Base-by-base conservation (phyloP, 345 rosid species). In the Eutrema japonicum region DNA sequence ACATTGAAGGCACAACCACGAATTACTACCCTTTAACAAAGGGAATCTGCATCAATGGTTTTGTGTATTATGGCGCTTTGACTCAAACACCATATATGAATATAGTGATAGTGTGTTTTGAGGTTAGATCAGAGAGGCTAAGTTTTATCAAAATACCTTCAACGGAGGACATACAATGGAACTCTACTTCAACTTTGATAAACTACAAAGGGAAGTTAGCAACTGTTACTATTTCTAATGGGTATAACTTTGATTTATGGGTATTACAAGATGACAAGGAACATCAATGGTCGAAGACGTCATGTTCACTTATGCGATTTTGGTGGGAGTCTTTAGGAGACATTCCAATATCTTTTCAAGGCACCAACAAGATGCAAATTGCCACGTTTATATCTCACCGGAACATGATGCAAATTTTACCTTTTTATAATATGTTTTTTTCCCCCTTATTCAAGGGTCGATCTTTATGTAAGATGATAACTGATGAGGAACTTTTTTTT, bases 171-270 rank as follows among this genome's bases (percentile, higher is more conserved):
- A 2, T 37, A 11, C 1, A 0, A 5, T 12, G 22, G 22, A 0
- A 3, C 1, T 4, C 0, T 7, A 3, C 37, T 7, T 1, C 59
- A 18, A n/a, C 14, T 4, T 66, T 51, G 1, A 38, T 66, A 5
- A 48, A 38, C 12, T 66, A 51, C 71, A 38, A 27, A 38, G 60
- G 71, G 27, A 51, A 66, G 60, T 49, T 66, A 38, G 60, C 71
- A 10, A 35, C 33, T 16, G 0, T 48, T 38, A 10, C 8, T 40
- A 5, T 5, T 32, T 3, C 0, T 5, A 5, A 0, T n/a, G n/a
- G 1, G 3, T 13, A 27, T 30, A 4, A 32, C 5, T 66, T 66
- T 50, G 58, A 50, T 50, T 30, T 66, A 26, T 67, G 71, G 60
- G 40, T 66, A 66, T 35, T 51, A 66, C 38, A 66, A 52, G 49